Evolutionary conservation across 2,329 filamentous ascomycete species (phyloP).

Genomic region (Diaporthe eres): DNA sequence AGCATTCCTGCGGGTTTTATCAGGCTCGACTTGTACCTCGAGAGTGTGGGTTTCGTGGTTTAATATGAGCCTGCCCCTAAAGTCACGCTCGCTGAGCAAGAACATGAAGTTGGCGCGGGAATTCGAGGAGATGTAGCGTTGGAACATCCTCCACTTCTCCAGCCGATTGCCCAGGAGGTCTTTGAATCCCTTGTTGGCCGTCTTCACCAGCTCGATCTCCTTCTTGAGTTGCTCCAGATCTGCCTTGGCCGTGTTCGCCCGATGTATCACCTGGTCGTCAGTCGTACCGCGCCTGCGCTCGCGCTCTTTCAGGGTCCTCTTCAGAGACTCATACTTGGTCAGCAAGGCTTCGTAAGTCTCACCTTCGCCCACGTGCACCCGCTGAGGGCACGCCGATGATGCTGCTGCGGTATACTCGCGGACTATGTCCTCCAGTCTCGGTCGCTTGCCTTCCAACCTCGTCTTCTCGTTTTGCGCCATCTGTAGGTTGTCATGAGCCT

Average conservation of each 20-base stretch:
- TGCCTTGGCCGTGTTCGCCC: constrained; percentile 56
- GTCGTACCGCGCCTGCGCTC: constrained; percentile 72
- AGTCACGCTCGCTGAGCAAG: constrained; percentile 89
- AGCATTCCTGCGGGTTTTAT: constrained; percentile 77
- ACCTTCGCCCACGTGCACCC: constrained; percentile 74
- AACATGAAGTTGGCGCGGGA: constrained; percentile 90
- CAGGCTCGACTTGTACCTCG: constrained; percentile 81
- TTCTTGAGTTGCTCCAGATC: constrained; percentile 58
- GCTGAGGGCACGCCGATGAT: constrained; percentile 62
- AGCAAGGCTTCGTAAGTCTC: constrained; percentile 73
- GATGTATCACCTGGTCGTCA: constrained; percentile 74
- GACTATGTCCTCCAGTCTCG: constrained; percentile 63
- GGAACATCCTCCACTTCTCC: constrained; percentile 84
- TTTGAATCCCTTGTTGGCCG: constrained; percentile 61
- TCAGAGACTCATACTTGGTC: constrained; percentile 66
- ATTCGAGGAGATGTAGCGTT: constrained; percentile 86
- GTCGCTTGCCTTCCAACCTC: constrained; percentile 61
- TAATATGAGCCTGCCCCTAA: constrained; percentile 84
- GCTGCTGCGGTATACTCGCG: constrained; percentile 70
- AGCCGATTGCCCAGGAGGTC: constrained; percentile 78
- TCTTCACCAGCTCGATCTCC: constrained; percentile 60
- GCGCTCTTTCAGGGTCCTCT: constrained; percentile 69
- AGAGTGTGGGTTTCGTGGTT: constrained; percentile 83
- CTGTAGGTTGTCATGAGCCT: constrained; percentile 66
- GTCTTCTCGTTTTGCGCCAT: constrained; percentile 61